Evolutionary conservation across 495 filamentous ascomycete genomes (phyloP).

Genomic region (Parmelia sp.): DNA sequence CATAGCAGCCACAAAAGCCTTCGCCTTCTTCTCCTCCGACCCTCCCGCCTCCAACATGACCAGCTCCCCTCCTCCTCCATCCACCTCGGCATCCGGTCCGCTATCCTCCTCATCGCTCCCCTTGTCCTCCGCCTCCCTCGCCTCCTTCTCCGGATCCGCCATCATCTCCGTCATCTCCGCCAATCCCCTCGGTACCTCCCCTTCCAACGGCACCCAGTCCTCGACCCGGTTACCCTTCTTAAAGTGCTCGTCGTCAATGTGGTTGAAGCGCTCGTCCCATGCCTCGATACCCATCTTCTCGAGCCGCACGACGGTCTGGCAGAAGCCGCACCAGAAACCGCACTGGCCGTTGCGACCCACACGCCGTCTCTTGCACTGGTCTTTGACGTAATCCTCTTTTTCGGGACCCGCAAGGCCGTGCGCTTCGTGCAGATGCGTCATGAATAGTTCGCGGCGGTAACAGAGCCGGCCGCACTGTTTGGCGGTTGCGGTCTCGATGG

Average conservation of each 20-base stretch:
- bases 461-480: constrained; percentile 31
- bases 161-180: constrained; percentile 20
- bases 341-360: constrained; percentile 64
- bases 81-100: background rate
- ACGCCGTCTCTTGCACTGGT: constrained; percentile 45
- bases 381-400: constrained; percentile 36
- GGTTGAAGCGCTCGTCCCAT: constrained; percentile 74
- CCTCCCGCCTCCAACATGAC: background rate
- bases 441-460: constrained; percentile 56
- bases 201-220: constrained; percentile 40
- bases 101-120: constrained; percentile 9
- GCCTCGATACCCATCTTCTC: constrained; percentile 49
- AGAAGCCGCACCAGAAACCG: constrained; percentile 91
- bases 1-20: background rate
- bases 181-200: constrained; percentile 19
- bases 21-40: background rate
- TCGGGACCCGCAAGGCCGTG: constrained; percentile 38
- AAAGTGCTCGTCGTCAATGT: constrained; percentile 75
- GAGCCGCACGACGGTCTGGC: constrained; percentile 51
- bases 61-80: background rate
- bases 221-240: constrained; percentile 45
- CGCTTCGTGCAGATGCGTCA: constrained; percentile 49
- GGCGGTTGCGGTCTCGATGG: constrained; percentile 8
- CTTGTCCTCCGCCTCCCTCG: constrained; percentile 10
- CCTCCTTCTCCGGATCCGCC: constrained; percentile 35